Percentiles rank a stretch among this genome's conserved stretches.
Conservation (phyloP, 2,329 filamentous ascomycete genomes). For the Pseudopithomyces maydicus region DNA sequence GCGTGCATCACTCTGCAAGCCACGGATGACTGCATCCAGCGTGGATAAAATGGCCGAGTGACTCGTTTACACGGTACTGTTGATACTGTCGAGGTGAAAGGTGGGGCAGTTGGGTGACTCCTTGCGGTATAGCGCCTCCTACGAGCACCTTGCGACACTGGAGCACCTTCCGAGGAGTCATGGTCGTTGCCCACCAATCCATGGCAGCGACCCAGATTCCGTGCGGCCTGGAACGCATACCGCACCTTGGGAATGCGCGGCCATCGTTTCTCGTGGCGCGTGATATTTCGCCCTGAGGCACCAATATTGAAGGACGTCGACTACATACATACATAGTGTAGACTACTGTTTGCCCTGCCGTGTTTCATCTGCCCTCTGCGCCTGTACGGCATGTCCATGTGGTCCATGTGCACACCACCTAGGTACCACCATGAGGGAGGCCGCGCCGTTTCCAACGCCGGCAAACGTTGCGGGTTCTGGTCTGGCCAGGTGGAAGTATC, state of each 20-base stretch:
- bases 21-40: conserved; percentile 3
- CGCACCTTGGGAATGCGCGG: not conserved
- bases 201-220: not conserved
- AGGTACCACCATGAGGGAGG: not conserved
- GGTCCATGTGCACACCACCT: not conserved
- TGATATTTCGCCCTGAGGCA: not conserved
- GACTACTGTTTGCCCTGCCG: not conserved
- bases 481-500: not conserved
- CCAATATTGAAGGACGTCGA: not conserved
- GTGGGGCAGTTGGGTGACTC: not conserved
- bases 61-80: not conserved
- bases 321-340: not conserved
- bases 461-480: not conserved
- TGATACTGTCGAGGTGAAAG: not conserved
- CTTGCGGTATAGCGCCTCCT: not conserved
- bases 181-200: not conserved
- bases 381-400: not conserved
- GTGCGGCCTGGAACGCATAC: not conserved
- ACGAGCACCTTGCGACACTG: too few relatives aligned
- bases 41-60: not conserved
- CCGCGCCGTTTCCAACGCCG: not conserved
- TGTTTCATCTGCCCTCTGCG: not conserved
- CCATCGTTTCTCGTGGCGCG: not conserved
- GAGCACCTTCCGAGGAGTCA: too few relatives aligned
- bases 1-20: not conserved